Evolutionary conservation across 306 rosid species (phyloP).

Genomic region (Citrullus colocynthis): DNA sequence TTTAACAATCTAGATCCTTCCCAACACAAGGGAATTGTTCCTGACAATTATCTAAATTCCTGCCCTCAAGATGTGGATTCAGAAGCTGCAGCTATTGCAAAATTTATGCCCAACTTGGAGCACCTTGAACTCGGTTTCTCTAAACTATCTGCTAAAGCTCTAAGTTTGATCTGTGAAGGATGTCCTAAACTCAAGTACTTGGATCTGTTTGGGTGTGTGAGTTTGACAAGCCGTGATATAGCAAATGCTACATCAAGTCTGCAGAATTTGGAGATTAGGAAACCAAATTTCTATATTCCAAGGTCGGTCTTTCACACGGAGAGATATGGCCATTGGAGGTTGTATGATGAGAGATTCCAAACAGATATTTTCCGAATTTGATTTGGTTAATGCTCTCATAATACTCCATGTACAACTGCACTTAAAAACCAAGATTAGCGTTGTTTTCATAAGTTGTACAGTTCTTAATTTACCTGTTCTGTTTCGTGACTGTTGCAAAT

Average conservation of each 20-base stretch:
- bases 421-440: neutral
- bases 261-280: constrained; percentile 36
- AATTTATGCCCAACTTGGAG: constrained; percentile 58
- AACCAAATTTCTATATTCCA: constrained; percentile 37
- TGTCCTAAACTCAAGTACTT: constrained; percentile 57
- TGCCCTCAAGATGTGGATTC: constrained; percentile 79
- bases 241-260: constrained; percentile 35
- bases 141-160: constrained; percentile 51
- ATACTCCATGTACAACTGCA: neutral
- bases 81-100: constrained; percentile 75
- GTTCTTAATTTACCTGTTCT: neutral
- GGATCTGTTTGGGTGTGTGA: constrained; percentile 75
- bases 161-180: constrained; percentile 42
- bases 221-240: constrained; percentile 65
- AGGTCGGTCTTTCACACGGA: constrained; percentile 31
- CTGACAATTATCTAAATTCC: constrained; percentile 46
- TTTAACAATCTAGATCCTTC: constrained; percentile 70
- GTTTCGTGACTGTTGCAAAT: neutral
- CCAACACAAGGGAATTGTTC: constrained; percentile 55
- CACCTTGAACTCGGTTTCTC: constrained; percentile 67
- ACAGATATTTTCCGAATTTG: constrained; percentile 73
- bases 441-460: neutral
- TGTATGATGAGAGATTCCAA: constrained; percentile 84
- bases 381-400: neutral
- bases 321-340: constrained; percentile 70